Conservation (phyloP, 2,329 filamentous ascomycete genomes). For the Phaeosphaeriaceae sp. region DNA sequence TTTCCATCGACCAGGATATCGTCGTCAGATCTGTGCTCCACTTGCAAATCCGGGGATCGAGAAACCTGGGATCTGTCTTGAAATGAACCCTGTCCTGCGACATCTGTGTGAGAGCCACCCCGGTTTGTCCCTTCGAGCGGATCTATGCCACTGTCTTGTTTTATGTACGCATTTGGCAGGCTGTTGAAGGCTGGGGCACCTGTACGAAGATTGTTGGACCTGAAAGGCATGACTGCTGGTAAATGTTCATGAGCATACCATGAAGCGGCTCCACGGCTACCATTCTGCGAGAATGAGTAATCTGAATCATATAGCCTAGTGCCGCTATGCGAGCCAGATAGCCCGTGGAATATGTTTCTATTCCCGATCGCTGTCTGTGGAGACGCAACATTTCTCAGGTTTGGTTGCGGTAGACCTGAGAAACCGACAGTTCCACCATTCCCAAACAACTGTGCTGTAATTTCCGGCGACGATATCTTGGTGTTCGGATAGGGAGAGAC, state of each 20-base stretch:
- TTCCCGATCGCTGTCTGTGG: neutral
- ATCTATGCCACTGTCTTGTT: neutral
- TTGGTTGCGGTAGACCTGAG: neutral
- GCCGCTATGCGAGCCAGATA: neutral
- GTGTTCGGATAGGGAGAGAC: neutral
- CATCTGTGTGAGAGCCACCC: neutral
- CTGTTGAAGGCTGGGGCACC: neutral
- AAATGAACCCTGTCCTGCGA: neutral
- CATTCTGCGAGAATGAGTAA: constrained; percentile 14
- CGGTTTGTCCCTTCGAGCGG: neutral
- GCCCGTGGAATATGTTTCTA: neutral
- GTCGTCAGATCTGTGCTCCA: constrained; percentile 33
- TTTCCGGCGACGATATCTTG: constrained; percentile 6
- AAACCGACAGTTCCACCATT: neutral
- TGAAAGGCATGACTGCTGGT: neutral
- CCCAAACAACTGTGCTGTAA: neutral
- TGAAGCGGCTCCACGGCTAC: constrained; percentile 5
- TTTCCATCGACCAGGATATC: constrained; percentile 60
- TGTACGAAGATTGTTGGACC: neutral
- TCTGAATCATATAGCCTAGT: constrained; percentile 6
- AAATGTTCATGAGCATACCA: constrained; percentile 10
- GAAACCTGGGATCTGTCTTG: constrained; percentile 5
- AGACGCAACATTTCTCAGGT: neutral
- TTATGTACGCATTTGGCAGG: neutral
- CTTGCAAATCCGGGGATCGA: constrained; percentile 4